phyloP scores from a whole-genome alignment of 768 basidiomycete genomes.

The Boletus speciosus region DNA sequence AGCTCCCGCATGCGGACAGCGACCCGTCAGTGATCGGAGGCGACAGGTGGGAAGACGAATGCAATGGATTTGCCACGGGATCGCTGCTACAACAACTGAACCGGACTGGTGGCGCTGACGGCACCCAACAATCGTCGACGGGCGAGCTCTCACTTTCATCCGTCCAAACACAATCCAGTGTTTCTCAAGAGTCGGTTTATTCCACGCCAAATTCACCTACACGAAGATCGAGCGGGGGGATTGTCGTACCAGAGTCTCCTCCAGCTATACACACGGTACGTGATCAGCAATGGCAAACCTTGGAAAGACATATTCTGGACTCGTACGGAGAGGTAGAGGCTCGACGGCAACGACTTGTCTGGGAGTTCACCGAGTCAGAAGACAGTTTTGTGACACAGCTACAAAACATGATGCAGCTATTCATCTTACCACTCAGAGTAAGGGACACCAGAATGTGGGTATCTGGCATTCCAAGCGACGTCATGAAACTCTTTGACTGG shows the following conservation, averaged over 20 bases:
- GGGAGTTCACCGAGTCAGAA: conserved; percentile 69
- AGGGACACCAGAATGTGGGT: conserved; percentile 75
- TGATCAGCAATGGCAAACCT: conserved; percentile 22
- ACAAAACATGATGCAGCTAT: conserved; percentile 62
- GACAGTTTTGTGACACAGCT: conserved; percentile 63
- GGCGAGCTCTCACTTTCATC: conserved; percentile 13
- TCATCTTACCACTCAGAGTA: conserved; percentile 73
- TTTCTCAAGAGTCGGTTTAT: conserved; percentile 28
- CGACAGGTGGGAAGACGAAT: conserved; percentile 39
- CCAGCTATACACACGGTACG: conserved; percentile 5
- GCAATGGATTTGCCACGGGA: conserved; percentile 26
- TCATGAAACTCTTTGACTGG: conserved; percentile 80
- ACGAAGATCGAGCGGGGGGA: conserved; percentile 8
- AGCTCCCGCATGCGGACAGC: conserved; percentile 41
- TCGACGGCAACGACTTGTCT: conserved; percentile 62
- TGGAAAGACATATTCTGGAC: conserved; percentile 19
- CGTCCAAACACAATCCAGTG: conserved; percentile 9
- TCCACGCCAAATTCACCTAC: conserved; percentile 15
- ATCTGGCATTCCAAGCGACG: conserved; percentile 66
- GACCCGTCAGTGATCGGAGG: conserved; percentile 43
- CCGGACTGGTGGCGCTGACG: neutral
- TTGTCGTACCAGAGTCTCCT: conserved; percentile 8
- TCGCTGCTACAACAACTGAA: conserved; percentile 26
- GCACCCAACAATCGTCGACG: conserved; percentile 1
- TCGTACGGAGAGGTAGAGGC: conserved; percentile 50